Conservation (phyloP, 2,329 filamentous ascomycete genomes). For the Cordyceps farinosa region DNA sequence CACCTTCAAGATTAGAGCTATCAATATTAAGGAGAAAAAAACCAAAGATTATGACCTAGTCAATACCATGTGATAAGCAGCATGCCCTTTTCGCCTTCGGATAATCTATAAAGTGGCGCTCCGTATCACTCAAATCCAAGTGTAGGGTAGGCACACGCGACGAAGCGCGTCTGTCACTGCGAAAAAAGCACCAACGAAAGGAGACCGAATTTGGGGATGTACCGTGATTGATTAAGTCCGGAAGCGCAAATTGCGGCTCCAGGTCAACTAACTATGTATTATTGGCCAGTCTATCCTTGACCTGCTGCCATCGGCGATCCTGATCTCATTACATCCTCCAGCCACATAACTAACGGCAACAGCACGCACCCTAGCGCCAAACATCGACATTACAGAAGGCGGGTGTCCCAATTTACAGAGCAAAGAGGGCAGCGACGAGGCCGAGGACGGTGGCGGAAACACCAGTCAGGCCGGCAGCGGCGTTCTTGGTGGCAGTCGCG, state of each 20-base stretch:
- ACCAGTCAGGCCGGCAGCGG: constrained; percentile 12
- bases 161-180: too few relatives aligned
- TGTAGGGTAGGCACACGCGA: too few relatives aligned
- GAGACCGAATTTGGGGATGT: neutral
- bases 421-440: constrained; percentile 15
- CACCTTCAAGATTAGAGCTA: too few relatives aligned
- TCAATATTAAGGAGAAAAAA: too few relatives aligned
- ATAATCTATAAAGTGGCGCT: too few relatives aligned
- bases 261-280: neutral
- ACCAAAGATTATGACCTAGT: too few relatives aligned
- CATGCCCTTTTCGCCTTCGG: too few relatives aligned
- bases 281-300: neutral
- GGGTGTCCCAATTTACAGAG: constrained; percentile 14
- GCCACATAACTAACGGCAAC: neutral
- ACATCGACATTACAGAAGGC: neutral
- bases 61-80: too few relatives aligned
- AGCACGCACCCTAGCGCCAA: neutral
- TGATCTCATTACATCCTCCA: constrained; percentile 14
- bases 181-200: too few relatives aligned
- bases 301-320: neutral
- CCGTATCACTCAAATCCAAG: too few relatives aligned
- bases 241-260: neutral
- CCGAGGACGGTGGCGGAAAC: constrained; percentile 1
- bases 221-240: neutral
- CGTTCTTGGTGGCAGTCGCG: neutral